phyloP scores from a whole-genome alignment of 2,329 filamentous ascomycete genomes.

The Corinectria fuckeliana region DNA sequence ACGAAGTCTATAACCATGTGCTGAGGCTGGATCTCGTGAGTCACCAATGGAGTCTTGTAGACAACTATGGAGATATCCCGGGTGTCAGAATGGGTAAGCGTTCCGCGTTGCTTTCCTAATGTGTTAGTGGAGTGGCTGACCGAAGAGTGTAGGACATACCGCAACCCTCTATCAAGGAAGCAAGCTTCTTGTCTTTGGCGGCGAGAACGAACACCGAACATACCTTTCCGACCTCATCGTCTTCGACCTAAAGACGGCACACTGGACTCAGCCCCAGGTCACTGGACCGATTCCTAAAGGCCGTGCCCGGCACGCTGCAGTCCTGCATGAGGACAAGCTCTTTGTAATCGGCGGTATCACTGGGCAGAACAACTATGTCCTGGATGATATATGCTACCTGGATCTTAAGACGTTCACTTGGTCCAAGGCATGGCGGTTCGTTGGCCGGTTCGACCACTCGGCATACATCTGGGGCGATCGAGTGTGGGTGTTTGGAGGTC shows the following conservation, averaged over 20 bases:
- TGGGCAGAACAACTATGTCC: constrained; percentile 86
- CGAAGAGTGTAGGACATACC: constrained; percentile 73
- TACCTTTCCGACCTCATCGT: constrained; percentile 96
- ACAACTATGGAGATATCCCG: constrained; percentile 98
- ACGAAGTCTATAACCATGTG: constrained; percentile 99
- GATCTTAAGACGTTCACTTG: constrained; percentile 98
- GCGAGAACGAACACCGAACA: constrained; percentile 95
- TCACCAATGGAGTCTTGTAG: constrained; percentile 92
- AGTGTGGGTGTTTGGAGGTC: constrained; percentile 94
- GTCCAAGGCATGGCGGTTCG: constrained; percentile 96
- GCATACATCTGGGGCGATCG: constrained; percentile 91
- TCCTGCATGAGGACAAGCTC: constrained; percentile 94
- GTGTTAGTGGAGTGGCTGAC: constrained; percentile 11
- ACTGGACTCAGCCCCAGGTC: constrained; percentile 93
- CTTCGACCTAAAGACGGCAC: constrained; percentile 90
- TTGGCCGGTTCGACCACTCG: constrained; percentile 92
- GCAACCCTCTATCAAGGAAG: constrained; percentile 92
- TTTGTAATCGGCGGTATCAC: constrained; percentile 97
- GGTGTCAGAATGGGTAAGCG: constrained; percentile 90
- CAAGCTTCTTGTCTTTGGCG: constrained; percentile 96
- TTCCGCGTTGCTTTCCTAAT: background rate
- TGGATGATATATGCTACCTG: constrained; percentile 96
- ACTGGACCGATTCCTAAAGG: constrained; percentile 86
- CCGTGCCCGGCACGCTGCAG: constrained; percentile 89
- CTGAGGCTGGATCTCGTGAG: constrained; percentile 85